Evolutionary conservation across 177 flowering plant genomes (phyloP).

Genomic region (Vitis hybrid): DNA sequence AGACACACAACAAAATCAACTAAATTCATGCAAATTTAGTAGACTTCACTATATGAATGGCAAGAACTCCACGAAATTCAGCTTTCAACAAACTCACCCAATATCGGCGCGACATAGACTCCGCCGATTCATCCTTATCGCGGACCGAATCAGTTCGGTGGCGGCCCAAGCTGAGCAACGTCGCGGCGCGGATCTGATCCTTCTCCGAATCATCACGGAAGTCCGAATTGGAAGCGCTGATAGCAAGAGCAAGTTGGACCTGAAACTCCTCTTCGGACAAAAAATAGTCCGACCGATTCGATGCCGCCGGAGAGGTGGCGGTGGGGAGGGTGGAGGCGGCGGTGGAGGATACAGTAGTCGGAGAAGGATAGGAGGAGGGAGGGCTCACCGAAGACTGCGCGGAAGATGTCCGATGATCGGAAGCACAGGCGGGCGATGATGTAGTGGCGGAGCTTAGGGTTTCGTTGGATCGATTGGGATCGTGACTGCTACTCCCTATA

Average conservation of each 20-base stretch:
- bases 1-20: neutral
- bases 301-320: slow-evolving; percentile 13
- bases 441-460: slow-evolving; percentile 23
- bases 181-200: slow-evolving; percentile 85
- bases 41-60: neutral
- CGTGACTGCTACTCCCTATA: slow-evolving; percentile 55
- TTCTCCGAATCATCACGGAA: slow-evolving; percentile 54
- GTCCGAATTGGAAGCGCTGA: slow-evolving; percentile 80
- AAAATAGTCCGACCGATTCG: slow-evolving; percentile 48
- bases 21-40: slow-evolving; percentile 2
- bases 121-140: slow-evolving; percentile 42
- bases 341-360: slow-evolving; percentile 43
- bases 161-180: slow-evolving; percentile 64
- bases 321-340: slow-evolving; percentile 19
- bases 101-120: slow-evolving; percentile 65
- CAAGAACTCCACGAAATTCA: neutral
- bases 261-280: slow-evolving; percentile 92
- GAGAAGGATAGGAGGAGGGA: too few relatives aligned
- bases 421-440: slow-evolving; percentile 22
- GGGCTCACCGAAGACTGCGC: slow-evolving; percentile 19
- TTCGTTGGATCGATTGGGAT: slow-evolving; percentile 69
- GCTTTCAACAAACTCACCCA: slow-evolving; percentile 62
- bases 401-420: slow-evolving; percentile 27
- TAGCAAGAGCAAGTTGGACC: slow-evolving; percentile 88
- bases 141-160: slow-evolving; percentile 28